phyloP scores from a whole-genome alignment of 2,329 filamentous ascomycete species.

The Sclerotinia sclerotiorum region DNA sequence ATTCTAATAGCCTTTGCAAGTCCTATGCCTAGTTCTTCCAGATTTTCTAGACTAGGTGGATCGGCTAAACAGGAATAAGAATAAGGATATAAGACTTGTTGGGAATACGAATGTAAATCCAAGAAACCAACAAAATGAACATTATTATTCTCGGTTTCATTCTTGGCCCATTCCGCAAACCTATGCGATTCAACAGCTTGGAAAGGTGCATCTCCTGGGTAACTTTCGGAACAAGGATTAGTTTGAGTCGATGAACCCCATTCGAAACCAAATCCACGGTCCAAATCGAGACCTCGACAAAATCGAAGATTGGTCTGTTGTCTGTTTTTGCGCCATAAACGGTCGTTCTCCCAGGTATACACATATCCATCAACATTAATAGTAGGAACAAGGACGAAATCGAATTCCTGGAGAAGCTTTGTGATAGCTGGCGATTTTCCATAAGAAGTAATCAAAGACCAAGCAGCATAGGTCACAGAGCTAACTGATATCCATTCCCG shows the following conservation, averaged over 20 bases:
- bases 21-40: conserved; percentile 85
- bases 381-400: conserved; percentile 84
- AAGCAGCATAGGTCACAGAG: conserved; percentile 87
- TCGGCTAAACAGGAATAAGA: conserved; percentile 75
- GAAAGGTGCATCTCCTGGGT: conserved; percentile 79
- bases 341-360: conserved; percentile 88
- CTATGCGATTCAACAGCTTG: conserved; percentile 75
- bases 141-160: conserved; percentile 69
- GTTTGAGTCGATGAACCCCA: conserved; percentile 70
- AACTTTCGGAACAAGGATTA: conserved; percentile 90
- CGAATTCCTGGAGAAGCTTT: conserved; percentile 77
- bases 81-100: conserved; percentile 92
- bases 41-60: conserved; percentile 85
- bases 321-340: conserved; percentile 92
- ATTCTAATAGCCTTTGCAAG: conserved; percentile 85
- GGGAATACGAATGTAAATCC: conserved; percentile 92
- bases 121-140: conserved; percentile 80
- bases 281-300: conserved; percentile 85
- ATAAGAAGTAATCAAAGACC: conserved; percentile 81
- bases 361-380: conserved; percentile 93
- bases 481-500: conserved; percentile 95
- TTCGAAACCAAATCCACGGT: conserved; percentile 80
- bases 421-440: conserved; percentile 71
- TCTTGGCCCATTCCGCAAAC: conserved; percentile 79
- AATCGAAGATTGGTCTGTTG: conserved; percentile 80